Base-by-base conservation (phyloP, 1,139 yeast species). In the Starmera stellimalicola region DNA sequence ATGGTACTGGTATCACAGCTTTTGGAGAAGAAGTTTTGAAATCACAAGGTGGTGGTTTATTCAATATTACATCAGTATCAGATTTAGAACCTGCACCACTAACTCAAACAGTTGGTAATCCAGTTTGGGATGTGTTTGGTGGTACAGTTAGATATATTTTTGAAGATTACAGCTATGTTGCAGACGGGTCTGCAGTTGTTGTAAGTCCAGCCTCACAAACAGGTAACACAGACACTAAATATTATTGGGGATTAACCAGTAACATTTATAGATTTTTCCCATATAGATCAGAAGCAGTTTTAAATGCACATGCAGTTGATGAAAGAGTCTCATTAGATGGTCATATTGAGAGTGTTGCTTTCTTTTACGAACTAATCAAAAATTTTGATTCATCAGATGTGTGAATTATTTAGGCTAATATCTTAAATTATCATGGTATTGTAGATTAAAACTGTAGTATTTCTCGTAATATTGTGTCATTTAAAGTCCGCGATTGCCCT, bases 191-290 rank as follows among this genome's bases (percentile, higher is more conserved):
- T 10, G 54, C 65, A 15, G 47, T 73, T 10, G 54, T 69, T 27
- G 55, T 66, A 16, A 60, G 74, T 3, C 78, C 80, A 9, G 54
- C 62, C 18, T 49, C 72, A 16, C 68, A 71, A 72, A 62, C 74
- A 6, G 79, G 70, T 18, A 74, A 75, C 51, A 74, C 81, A 6
- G 81, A 75, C 48, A 74, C 81, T 6, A 64, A 65, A 48, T 63
- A 68, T 44, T 74, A 73, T 50, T 73, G 78, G 77, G 54, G 60
- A 35, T 60, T 75, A 49, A 64, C 76, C 11, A 58, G 55, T 34
- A 65, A 73, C 48, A 73, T 75, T 33, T 74, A 58, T 57, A 63
- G 82, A 43, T 70, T 59, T 45, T 46, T 63, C 11, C 71, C 72
- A n/a, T 31, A 60, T 19, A 42, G 39, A 27, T 50, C 54, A 39